Evolutionary conservation across 2,329 filamentous ascomycete genomes (phyloP), one percentile per base, ranked within the genome.

Genomic region (Neoscytalidium dimidiatum): DNA sequence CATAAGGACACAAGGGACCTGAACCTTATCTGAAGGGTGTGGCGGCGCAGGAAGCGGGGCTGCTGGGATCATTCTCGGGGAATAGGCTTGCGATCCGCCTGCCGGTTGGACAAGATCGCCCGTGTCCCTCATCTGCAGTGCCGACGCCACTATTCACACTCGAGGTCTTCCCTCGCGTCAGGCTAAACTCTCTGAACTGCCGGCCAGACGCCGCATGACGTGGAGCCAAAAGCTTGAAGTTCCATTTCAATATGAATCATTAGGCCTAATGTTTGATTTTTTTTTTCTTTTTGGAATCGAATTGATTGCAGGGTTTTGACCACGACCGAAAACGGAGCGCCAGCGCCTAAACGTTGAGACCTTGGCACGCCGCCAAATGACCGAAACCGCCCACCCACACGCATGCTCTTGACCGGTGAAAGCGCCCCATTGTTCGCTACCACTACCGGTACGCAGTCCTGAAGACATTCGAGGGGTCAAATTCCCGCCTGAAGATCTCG

Each of bases 401-500:
- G 21, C 21, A 51, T 38, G 44, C 38, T 19, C 19, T 19, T 60
- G 41, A 33, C 23, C 23, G 35, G 35, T 44, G 52, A 19, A 60
- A 14, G 11, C 8, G 26, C 21, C 26, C 58, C 26, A 17, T n/a
- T 62, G 43, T 46, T n/a, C 41, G 61, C 26, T n/a, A 14, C 49
- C 38, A 26, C 64, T 66, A 70, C 46, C 70, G 64, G 67, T 74
- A 77, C 33, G 69, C 69, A 29, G 75, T 78, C 17, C 72, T 74
- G 67, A 79, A 79, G 33, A 79, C 72, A 5, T 71, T 75, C 41
- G 74, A 75, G 2, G 77, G 75, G 62, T 75, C 72, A 49, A 80
- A 77, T 61, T 77, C 77, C 43, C 73, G 67, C 64, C 72, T 74
- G 71, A 81, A 81, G n/a, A 79, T 71, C 17, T 79, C 77, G 13